Evolutionary conservation across 169 alveolate genomes (phyloP).

Genomic region (Plasmodium inui): DNA sequence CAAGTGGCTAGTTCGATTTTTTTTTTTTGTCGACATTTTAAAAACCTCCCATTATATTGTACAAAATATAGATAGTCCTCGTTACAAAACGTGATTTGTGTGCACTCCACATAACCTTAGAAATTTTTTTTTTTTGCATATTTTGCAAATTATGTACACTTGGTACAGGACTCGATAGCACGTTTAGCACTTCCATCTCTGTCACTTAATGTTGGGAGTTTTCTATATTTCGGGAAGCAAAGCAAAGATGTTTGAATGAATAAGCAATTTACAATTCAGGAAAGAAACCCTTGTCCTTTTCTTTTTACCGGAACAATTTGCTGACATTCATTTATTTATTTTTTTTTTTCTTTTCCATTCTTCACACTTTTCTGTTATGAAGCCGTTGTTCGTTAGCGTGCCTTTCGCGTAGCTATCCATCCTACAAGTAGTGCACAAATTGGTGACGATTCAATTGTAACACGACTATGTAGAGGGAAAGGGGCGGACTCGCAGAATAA

Average conservation of each 20-base stretch:
- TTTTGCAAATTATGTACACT: neutral
- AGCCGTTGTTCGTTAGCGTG: neutral
- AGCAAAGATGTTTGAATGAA: neutral
- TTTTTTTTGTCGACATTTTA: neutral
- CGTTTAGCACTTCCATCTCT: neutral
- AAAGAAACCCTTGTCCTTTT: neutral
- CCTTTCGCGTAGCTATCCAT: neutral
- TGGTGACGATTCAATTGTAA: neutral
- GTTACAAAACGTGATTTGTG: conserved; percentile 4
- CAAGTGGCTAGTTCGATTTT: conserved; percentile 24
- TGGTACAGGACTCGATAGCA: neutral
- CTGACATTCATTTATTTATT: neutral
- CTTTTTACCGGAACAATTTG: neutral
- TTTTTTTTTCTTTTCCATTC: neutral
- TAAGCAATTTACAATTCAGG: neutral
- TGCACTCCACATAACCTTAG: conserved; percentile 15
- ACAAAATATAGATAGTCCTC: neutral
- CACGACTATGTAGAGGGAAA: neutral
- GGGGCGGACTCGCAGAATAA: neutral
- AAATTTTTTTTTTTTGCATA: neutral
- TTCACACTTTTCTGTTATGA: neutral
- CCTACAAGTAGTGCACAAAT: neutral
- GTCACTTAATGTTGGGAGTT: neutral
- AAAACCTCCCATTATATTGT: neutral
- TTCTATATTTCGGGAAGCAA: neutral